Percentiles rank a stretch among this genome's conserved stretches.
Evolutionary conservation across 2,329 filamentous ascomycete species (phyloP).

Genomic region (Tothia fuscella): DNA sequence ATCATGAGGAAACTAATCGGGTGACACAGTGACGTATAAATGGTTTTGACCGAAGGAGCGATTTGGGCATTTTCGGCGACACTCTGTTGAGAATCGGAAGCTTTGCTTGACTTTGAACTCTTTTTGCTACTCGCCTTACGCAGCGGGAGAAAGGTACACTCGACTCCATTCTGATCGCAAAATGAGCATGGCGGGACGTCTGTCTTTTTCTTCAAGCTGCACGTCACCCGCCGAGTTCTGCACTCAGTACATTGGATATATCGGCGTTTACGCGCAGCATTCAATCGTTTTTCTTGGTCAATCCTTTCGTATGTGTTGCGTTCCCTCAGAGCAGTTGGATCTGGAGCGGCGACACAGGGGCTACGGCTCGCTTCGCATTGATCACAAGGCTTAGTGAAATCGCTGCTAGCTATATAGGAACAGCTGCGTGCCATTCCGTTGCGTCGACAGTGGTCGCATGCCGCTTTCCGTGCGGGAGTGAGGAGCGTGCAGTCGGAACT

Average conservation of each 20-base stretch:
- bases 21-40: constrained; percentile 2
- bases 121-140: too few relatives aligned
- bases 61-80: neutral
- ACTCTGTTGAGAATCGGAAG: neutral
- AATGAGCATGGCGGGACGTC: neutral
- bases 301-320: neutral
- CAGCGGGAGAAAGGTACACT: neutral
- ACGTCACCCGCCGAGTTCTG: neutral
- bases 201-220: neutral
- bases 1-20: neutral
- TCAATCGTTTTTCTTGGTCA: neutral
- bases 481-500: neutral
- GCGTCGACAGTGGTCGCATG: neutral
- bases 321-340: neutral
- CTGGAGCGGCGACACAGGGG: constrained; percentile 1
- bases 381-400: constrained; percentile 3
- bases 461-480: neutral
- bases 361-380: neutral
- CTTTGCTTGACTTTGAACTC: neutral
- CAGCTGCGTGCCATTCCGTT: neutral
- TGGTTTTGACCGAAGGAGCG: too few relatives aligned
- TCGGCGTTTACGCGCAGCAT: neutral
- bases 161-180: neutral
- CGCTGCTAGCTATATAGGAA: neutral
- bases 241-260: neutral